Evolutionary conservation across 2,329 filamentous ascomycete genomes (phyloP).

Genomic region (Colletotrichum sp.): DNA sequence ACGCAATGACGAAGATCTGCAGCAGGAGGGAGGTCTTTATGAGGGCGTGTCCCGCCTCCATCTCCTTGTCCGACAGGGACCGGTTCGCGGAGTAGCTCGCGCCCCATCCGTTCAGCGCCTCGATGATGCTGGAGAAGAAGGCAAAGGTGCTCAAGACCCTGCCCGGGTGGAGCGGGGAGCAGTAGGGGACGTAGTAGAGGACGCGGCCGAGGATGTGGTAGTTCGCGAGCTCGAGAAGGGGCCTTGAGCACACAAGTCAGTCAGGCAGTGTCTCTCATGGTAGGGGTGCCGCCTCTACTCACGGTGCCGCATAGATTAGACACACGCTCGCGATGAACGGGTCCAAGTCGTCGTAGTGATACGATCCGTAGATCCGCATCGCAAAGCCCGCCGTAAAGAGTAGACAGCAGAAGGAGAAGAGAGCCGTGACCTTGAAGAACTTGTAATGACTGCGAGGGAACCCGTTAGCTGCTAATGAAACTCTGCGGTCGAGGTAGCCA

Average conservation of each 20-base stretch:
- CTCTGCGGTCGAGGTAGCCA: neutral
- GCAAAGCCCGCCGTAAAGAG: conserved; percentile 63
- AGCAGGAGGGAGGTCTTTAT: conserved; percentile 56
- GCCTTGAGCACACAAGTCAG: conserved; percentile 36
- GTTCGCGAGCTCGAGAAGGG: conserved; percentile 64
- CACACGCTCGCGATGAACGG: conserved; percentile 38
- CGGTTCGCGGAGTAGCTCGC: conserved; percentile 53
- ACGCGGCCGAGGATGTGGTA: conserved; percentile 66
- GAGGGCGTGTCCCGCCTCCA: conserved; percentile 47
- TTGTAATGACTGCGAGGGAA: conserved; percentile 52
- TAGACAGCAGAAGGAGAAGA: conserved; percentile 59
- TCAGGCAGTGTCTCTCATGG: neutral
- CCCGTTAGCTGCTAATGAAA: neutral
- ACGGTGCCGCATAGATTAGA: conserved; percentile 39
- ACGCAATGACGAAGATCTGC: conserved; percentile 56
- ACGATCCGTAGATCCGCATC: conserved; percentile 38
- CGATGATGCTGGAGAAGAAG: conserved; percentile 50
- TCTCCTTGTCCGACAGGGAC: conserved; percentile 38
- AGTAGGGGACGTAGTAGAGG: conserved; percentile 64
- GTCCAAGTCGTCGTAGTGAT: conserved; percentile 33
- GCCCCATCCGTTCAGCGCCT: conserved; percentile 53
- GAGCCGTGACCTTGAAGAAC: conserved; percentile 58
- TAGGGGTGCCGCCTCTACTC: conserved; percentile 8
- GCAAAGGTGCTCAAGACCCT: conserved; percentile 51
- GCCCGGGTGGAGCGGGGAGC: conserved; percentile 54